Percentiles rank a stretch among this genome's conserved stretches.
These are phyloP conservation scores for Triangularia setosa DNA, from an alignment of 2,329 filamentous ascomycete species.

Conservation along the genomic window DNA sequence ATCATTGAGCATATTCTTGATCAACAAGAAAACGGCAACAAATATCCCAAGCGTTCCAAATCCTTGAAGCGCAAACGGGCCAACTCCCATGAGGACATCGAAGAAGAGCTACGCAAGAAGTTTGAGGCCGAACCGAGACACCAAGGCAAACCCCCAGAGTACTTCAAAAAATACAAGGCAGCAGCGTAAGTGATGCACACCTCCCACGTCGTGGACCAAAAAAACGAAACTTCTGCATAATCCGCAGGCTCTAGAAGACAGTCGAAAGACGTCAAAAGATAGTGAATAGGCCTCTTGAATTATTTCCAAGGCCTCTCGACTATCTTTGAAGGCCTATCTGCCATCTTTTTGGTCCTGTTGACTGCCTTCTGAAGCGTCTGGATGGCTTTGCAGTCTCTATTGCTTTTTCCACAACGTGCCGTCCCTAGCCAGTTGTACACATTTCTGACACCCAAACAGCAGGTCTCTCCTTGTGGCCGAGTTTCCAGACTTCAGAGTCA, in stretches of 20 bases:
- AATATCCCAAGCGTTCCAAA: slow-evolving; percentile 35
- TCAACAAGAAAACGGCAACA: slow-evolving; percentile 34
- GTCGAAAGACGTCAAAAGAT: too few relatives aligned
- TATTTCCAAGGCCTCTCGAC: too few relatives aligned
- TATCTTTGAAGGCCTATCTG: too few relatives aligned
- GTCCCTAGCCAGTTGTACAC: background rate
- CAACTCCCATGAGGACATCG: slow-evolving; percentile 19
- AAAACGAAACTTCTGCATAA: background rate
- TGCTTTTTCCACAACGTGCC: too few relatives aligned
- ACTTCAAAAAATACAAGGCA: slow-evolving; percentile 18
- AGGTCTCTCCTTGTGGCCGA: slow-evolving; percentile 33
- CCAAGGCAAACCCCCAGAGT: slow-evolving; percentile 1
- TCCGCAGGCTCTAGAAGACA: background rate
- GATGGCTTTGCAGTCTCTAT: too few relatives aligned
- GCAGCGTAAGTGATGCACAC: slow-evolving; percentile 14
- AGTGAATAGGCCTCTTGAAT: background rate
- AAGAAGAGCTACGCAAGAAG: slow-evolving; percentile 2
- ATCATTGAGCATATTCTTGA: slow-evolving; percentile 40
- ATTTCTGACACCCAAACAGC: slow-evolving; percentile 13
- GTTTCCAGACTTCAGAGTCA: slow-evolving; percentile 32
- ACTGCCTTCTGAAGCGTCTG: too few relatives aligned
- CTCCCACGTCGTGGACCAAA: too few relatives aligned
- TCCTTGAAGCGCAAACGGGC: slow-evolving; percentile 40
- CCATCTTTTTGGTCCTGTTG: too few relatives aligned
- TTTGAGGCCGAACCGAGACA: slow-evolving; percentile 3